Base-by-base conservation (phyloP, 2,329 filamentous ascomycete genomes). In the Fusarium kyushuense region DNA sequence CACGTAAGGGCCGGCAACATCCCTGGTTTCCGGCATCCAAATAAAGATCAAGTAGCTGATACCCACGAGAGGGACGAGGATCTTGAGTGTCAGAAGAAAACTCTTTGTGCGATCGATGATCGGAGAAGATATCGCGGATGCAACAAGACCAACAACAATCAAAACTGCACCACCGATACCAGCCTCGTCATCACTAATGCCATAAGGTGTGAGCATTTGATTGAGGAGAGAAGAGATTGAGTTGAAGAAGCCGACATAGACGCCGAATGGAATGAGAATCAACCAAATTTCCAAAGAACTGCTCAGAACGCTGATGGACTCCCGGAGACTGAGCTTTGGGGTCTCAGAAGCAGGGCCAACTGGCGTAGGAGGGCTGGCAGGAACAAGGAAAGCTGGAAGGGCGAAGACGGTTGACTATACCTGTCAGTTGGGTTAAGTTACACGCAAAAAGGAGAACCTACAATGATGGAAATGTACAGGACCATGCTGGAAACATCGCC, bases 211-310 rank as follows among this genome's bases (percentile, higher is more conserved):
- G 67, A 98, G 87, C 76, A 98, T 92, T 76, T 97, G 95, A 81
- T 95, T 97, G 12, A 98, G 85, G 2, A 98, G 87, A 3, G 92
- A 92, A 49, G 94, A 96, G 70, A 94, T 84, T 70, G 91, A 91
- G 84, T 98, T 98, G 89, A 99, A 99, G 82, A 96, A 90, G 73
- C 92, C 94, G 64, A 97, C 92, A 78, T 94, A 97, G 73, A 94
- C 80, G 68, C 87, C 82, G 80, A 95, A 98, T n/a, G 94, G 90
- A 62, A 94, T 74, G 64, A 94, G 82, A 69, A 97, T 80, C 66
- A 97, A 86, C 86, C 90, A 97, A 79, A 97, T 91, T 76, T 95
- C 90, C 19, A 86, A 82, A 7, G 88, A 92, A 32, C 75, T 76
- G 25, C 69, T 43, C 43, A 94, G 78, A 19, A 86, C 85, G 10